Conservation (phyloP, 2,329 filamentous ascomycete genomes). For the Sclerotinia sclerotiorum region DNA sequence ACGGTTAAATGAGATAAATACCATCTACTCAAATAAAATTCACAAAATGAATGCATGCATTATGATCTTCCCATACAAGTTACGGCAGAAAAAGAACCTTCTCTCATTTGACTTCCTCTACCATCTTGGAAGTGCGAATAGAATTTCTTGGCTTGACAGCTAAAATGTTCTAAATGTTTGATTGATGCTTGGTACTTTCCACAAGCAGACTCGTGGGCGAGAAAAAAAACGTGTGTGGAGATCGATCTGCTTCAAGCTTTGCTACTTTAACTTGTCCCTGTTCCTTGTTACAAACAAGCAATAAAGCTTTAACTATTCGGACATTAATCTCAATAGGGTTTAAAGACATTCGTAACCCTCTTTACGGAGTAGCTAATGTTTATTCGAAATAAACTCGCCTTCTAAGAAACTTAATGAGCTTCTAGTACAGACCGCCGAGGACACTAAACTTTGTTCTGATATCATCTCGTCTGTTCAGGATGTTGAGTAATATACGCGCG, state of each 20-base stretch:
- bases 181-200: constrained; percentile 2
- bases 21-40: too few species aligned
- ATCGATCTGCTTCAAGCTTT: constrained; percentile 23
- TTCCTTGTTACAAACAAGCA: constrained; percentile 9
- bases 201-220: constrained; percentile 3
- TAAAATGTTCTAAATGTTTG: not conserved
- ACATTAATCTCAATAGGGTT: not conserved
- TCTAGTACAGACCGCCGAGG: not conserved
- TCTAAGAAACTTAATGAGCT: not conserved
- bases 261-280: constrained; percentile 12
- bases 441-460: constrained; percentile 14
- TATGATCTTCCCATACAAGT: not conserved
- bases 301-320: constrained; percentile 2
- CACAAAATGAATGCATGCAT: not conserved
- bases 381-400: constrained; percentile 2
- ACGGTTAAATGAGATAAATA: too few species aligned
- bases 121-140: constrained; percentile 4
- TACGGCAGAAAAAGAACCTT: not conserved
- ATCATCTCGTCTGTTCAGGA: not conserved
- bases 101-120: not conserved
- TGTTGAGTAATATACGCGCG: too few species aligned
- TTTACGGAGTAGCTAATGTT: not conserved
- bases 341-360: constrained; percentile 13
- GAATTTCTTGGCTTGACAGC: constrained; percentile 7
- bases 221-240: constrained; percentile 12